Percentiles rank a stretch among this genome's conserved stretches.
These are phyloP conservation scores for Saccharomyces hybrid DNA, from an alignment of 1,139 yeast species.

Conservation along the genomic window DNA sequence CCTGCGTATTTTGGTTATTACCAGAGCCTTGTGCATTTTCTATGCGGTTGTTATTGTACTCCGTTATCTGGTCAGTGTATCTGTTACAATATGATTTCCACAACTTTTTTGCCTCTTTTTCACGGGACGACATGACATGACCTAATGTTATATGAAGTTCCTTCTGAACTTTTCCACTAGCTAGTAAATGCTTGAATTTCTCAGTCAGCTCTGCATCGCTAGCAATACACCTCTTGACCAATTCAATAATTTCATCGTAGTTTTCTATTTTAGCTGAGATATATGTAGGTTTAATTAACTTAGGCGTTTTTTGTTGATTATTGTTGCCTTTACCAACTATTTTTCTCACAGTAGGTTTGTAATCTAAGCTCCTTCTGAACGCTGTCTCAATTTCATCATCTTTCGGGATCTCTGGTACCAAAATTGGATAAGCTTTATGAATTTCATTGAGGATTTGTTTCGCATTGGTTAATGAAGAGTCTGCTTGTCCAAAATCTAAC, in stretches of 20 bases:
- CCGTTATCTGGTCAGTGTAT: constrained; percentile 9
- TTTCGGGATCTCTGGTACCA: constrained; percentile 41
- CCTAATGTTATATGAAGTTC: constrained; percentile 74
- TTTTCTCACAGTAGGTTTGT: constrained; percentile 47
- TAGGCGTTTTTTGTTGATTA: constrained; percentile 14
- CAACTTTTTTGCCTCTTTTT: constrained; percentile 18
- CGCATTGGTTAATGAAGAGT: constrained; percentile 51
- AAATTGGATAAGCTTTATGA: constrained; percentile 38
- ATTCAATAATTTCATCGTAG: constrained; percentile 8
- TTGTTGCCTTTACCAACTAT: constrained; percentile 23
- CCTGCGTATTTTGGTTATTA: background rate
- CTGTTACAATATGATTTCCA: constrained; percentile 30
- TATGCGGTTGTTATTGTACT: constrained; percentile 2
- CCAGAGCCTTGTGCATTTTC: background rate
- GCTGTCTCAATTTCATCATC: constrained; percentile 37
- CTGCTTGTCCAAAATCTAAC: constrained; percentile 37
- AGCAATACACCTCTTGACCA: background rate
- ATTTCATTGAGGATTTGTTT: constrained; percentile 39
- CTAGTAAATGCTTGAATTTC: constrained; percentile 29
- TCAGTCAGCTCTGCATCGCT: background rate
- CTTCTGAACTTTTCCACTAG: constrained; percentile 40
- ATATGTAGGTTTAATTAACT: constrained; percentile 33
- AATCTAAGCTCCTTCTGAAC: constrained; percentile 43
- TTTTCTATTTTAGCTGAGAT: constrained; percentile 34
- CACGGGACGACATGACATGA: constrained; percentile 36